phyloP scores from a whole-genome alignment of 371 early-diverging fungal genomes.

The Actinomortierella wolfii region DNA sequence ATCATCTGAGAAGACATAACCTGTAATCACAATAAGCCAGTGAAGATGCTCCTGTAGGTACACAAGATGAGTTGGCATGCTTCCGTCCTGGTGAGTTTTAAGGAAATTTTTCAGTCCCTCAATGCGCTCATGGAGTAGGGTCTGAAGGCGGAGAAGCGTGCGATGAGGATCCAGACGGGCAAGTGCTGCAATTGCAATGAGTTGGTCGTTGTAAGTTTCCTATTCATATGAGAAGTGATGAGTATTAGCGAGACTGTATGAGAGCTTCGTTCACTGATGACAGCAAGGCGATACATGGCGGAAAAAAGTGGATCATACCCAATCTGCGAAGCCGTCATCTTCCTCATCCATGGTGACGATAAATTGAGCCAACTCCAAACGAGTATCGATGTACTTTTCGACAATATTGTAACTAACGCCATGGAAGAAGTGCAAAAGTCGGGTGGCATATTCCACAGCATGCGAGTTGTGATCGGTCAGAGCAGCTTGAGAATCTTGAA shows the following conservation, averaged over 20 bases:
- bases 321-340: constrained; percentile 69
- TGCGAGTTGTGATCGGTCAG: constrained; percentile 25
- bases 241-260: background rate
- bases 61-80: constrained; percentile 41
- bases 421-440: constrained; percentile 56
- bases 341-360: constrained; percentile 59
- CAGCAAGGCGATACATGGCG: background rate
- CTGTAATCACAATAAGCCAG: constrained; percentile 76
- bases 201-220: constrained; percentile 78
- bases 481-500: constrained; percentile 31
- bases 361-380: constrained; percentile 63
- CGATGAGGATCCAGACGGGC: constrained; percentile 65
- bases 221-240: constrained; percentile 6
- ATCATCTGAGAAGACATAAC: constrained; percentile 69
- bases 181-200: constrained; percentile 67
- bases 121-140: constrained; percentile 56
- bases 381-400: constrained; percentile 68
- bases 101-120: constrained; percentile 51
- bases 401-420: constrained; percentile 63
- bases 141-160: constrained; percentile 53
- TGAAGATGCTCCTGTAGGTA: constrained; percentile 71
- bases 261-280: background rate
- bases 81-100: constrained; percentile 34
- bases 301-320: constrained; percentile 20
- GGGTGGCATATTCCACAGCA: constrained; percentile 24